phyloP scores from a whole-genome alignment of 2,329 filamentous ascomycete genomes.

The Pyrenophora graminea region DNA sequence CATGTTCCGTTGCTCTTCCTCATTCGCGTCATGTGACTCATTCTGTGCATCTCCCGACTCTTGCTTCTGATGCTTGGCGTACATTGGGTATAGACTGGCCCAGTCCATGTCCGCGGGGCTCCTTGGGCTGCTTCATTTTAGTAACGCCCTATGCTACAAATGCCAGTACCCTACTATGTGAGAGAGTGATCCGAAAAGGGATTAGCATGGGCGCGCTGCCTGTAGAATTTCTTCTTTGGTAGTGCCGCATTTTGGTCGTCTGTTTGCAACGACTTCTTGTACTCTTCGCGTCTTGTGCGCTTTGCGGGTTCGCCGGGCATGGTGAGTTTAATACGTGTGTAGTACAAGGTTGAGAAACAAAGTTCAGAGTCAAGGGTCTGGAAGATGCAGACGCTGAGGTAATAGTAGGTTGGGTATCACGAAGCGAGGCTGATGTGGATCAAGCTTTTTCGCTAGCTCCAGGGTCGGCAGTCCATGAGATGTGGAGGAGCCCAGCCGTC shows the following conservation, averaged over 20 bases:
- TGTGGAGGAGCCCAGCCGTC: conserved; percentile 11
- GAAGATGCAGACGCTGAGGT: conserved; percentile 13
- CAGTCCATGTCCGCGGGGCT: conserved; percentile 88
- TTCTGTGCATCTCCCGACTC: conserved; percentile 21
- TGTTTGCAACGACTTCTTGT: conserved; percentile 44
- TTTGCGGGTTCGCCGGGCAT: conserved; percentile 46
- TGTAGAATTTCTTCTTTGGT: conserved; percentile 94
- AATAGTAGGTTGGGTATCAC: conserved; percentile 24
- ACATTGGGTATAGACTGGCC: conserved; percentile 80
- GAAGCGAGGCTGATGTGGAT: conserved; percentile 30
- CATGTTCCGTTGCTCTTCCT: conserved; percentile 15
- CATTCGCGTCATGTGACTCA: conserved; percentile 25
- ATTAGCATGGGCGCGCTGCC: conserved; percentile 95
- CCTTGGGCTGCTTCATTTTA: conserved; percentile 63
- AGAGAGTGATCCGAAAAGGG: conserved; percentile 94
- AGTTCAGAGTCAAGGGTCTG: not conserved
- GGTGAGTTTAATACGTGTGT: conserved; percentile 5
- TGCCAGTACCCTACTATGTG: conserved; percentile 66
- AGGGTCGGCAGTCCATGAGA: conserved; percentile 16
- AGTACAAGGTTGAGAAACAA: not conserved
- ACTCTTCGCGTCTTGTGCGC: conserved; percentile 54
- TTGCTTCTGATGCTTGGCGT: conserved; percentile 44
- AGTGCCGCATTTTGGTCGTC: conserved; percentile 60
- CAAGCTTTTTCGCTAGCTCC: conserved; percentile 41
- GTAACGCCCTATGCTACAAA: conserved; percentile 2